Conservation (phyloP, 2,329 filamentous ascomycete genomes). For the Nigrograna mackinnonii region DNA sequence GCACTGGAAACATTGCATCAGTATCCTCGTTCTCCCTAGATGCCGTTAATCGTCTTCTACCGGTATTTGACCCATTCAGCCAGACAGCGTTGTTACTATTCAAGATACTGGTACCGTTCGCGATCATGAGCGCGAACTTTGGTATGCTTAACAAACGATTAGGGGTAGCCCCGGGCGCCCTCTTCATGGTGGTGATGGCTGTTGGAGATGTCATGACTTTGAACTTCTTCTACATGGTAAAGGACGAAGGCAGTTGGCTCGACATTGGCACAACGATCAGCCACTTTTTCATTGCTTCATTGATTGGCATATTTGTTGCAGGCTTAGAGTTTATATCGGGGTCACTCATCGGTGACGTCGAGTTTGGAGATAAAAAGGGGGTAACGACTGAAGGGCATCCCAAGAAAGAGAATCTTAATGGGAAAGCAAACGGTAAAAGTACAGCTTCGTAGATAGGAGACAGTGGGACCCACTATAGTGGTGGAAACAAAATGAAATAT, state of each 20-base stretch:
- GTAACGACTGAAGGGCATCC: constrained; percentile 6
- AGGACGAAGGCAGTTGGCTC: constrained; percentile 94
- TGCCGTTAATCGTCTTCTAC: constrained; percentile 82
- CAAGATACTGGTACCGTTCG: constrained; percentile 93
- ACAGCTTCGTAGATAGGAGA: no score
- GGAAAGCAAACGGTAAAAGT: constrained; percentile 7
- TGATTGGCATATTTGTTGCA: constrained; percentile 88
- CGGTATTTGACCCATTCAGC: constrained; percentile 90
- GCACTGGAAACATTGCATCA: constrained; percentile 93
- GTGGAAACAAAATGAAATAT: no score
- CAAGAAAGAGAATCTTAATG: constrained; percentile 8
- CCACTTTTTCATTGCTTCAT: constrained; percentile 90
- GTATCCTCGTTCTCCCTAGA: constrained; percentile 93
- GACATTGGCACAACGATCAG: constrained; percentile 97
- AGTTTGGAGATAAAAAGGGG: constrained; percentile 54
- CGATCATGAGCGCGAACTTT: constrained; percentile 88
- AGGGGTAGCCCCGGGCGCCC: constrained; percentile 80
- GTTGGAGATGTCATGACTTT: constrained; percentile 89
- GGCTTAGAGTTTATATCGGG: constrained; percentile 84
- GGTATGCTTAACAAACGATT: constrained; percentile 86
- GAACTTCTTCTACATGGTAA: constrained; percentile 97
- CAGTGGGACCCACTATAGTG: no score
- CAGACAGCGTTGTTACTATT: constrained; percentile 85
- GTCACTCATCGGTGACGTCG: constrained; percentile 78
- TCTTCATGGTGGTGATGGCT: constrained; percentile 89